These are phyloP conservation scores for Monosporascus cannonballus DNA, from an alignment of 2,329 filamentous ascomycete genomes.

Conservation along the genomic window DNA sequence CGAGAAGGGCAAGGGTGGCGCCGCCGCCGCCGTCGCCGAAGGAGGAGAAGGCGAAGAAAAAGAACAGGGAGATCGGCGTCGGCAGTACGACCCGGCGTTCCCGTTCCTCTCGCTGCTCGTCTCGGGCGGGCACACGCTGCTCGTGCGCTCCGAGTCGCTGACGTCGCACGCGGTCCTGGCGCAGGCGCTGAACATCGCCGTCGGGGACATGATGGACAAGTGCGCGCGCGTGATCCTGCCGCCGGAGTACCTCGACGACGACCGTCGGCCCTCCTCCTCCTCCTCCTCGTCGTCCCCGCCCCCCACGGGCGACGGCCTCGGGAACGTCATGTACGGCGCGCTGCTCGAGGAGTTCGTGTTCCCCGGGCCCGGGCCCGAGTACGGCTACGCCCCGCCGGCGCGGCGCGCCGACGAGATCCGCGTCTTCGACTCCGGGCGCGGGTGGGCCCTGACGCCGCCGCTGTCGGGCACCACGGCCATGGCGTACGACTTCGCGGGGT, in stretches of 20 bases:
- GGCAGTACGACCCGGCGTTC: constrained; percentile 47
- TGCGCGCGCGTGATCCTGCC: constrained; percentile 73
- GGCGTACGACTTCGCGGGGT: constrained; percentile 68
- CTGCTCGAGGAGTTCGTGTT: constrained; percentile 78
- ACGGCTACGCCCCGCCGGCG: constrained; percentile 51
- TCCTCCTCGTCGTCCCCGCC: not conserved
- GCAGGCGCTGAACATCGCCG: constrained; percentile 70
- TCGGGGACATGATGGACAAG: constrained; percentile 89
- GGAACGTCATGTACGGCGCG: constrained; percentile 72
- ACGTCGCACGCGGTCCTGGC: constrained; percentile 69
- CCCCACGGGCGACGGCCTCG: constrained; percentile 30
- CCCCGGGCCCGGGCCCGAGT: constrained; percentile 28
- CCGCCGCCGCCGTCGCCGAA: constrained; percentile 1
- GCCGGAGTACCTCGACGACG: constrained; percentile 3
- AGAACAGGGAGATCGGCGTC: constrained; percentile 1
- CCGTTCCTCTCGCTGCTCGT: constrained; percentile 86
- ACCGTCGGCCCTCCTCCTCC: constrained; percentile 10
- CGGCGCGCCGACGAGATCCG: constrained; percentile 53
- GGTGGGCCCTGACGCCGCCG: constrained; percentile 65
- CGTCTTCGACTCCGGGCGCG: constrained; percentile 30
- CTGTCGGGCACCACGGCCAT: constrained; percentile 52
- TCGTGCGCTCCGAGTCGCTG: constrained; percentile 67
- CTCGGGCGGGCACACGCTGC: constrained; percentile 86
- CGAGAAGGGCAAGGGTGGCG: constrained; percentile 18
- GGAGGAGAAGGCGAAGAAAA: not conserved